A percentile compares a stretch with the other conserved stretches of the same genome.
These are phyloP conservation scores for Elsinoe perseae DNA, from an alignment of 2,329 filamentous ascomycete species.

Conservation along the genomic window DNA sequence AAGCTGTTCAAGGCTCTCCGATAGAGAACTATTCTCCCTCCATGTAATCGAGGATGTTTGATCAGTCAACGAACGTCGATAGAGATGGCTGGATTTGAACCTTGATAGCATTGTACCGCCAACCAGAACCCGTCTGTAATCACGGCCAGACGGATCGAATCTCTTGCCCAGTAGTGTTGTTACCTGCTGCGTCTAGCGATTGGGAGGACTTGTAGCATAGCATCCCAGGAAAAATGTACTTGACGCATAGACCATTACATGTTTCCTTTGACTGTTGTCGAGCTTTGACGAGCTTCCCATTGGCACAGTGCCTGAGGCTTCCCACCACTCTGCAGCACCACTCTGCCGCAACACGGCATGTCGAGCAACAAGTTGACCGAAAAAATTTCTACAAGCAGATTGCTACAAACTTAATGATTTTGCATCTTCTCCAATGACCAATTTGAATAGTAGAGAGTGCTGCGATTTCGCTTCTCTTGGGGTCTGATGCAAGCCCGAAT, in stretches of 20 bases:
- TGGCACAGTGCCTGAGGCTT: too few species aligned
- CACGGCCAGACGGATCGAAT: slow-evolving; percentile 10
- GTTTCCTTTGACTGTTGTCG: background rate
- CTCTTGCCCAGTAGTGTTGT: slow-evolving; percentile 13
- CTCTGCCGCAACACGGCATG: background rate
- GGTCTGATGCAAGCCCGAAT: background rate
- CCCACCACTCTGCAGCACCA: too few species aligned
- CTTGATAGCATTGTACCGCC: background rate
- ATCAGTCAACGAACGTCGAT: slow-evolving; percentile 1
- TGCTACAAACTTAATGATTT: background rate
- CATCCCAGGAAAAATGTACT: slow-evolving; percentile 18
- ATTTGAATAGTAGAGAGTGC: background rate
- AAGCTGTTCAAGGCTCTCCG: slow-evolving; percentile 92
- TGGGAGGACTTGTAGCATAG: slow-evolving; percentile 17
- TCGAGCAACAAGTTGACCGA: background rate
- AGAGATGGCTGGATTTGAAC: background rate
- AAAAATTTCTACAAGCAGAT: background rate
- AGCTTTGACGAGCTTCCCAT: background rate
- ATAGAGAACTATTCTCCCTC: slow-evolving; percentile 43
- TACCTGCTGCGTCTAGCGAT: slow-evolving; percentile 17
- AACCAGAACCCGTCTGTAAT: slow-evolving; percentile 10
- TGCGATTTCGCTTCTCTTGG: background rate
- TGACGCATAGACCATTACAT: background rate
- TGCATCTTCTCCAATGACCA: too few species aligned
- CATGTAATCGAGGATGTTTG: background rate